Conservation (phyloP, 2,329 filamentous ascomycete genomes). For the Xylariaceae sp. region DNA sequence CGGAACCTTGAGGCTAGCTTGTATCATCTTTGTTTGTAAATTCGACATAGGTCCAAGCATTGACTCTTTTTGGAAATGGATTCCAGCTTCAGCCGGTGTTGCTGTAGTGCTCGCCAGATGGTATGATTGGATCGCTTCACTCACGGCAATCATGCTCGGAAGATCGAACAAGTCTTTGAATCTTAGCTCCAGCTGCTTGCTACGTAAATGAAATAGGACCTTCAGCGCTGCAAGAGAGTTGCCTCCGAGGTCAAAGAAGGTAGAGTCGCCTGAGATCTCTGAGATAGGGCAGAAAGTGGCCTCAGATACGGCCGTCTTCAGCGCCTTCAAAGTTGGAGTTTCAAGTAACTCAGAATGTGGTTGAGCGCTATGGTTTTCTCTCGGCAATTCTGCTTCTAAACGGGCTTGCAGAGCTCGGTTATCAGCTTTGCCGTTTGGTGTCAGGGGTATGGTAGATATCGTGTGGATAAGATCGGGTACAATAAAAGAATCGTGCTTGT, state of each 20-base stretch:
- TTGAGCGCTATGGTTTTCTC: background rate
- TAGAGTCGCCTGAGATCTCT: background rate
- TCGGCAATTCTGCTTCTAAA: background rate
- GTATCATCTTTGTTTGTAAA: slow-evolving; percentile 9
- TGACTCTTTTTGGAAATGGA: background rate
- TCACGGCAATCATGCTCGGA: background rate
- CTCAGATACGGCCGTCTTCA: slow-evolving; percentile 1
- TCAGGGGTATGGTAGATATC: background rate
- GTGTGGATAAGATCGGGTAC: slow-evolving; percentile 5
- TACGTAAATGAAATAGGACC: slow-evolving; percentile 1
- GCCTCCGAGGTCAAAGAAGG: background rate
- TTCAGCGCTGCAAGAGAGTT: slow-evolving; percentile 4
- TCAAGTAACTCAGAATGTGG: background rate
- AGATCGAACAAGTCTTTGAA: background rate
- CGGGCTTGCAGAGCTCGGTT: background rate
- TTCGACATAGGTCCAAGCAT: slow-evolving; percentile 6
- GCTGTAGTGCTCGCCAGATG: background rate
- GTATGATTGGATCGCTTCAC: background rate
- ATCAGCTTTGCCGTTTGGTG: slow-evolving; percentile 5
- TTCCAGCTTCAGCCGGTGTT: background rate
- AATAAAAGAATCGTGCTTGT: background rate
- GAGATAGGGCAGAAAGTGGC: background rate
- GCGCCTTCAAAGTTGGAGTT: background rate
- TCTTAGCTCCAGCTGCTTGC: background rate
- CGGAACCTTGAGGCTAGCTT: slow-evolving; percentile 5